Evolutionary conservation across 2,329 filamentous ascomycete species (phyloP), one percentile per base, ranked within the genome.

Genomic region (Colletotrichum noveboracense): DNA sequence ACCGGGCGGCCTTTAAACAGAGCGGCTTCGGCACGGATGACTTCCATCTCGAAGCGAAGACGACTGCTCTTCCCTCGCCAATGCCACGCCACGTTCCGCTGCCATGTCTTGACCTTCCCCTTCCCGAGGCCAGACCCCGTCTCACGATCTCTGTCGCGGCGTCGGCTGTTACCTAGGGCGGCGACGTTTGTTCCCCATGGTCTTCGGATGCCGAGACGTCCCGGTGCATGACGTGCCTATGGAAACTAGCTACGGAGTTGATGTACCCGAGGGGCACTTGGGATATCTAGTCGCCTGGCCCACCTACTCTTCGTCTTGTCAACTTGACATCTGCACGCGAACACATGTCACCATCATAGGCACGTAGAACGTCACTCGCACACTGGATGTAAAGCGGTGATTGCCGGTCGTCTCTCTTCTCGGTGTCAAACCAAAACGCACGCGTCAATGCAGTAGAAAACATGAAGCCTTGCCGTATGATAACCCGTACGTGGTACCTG

Each of bases 381-480:
- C n/a, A 62, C 14, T 43, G 14, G n/a, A 30, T 38, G 30, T 62
- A 62, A 56, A 24, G 64, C 55, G 34, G 58, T 58, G 62, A 30
- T 34, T 70, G 24, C 66, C 71, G 8, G 64, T 64, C 58, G 55
- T 75, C 73, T 71, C 70, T 77, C 70, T 77, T 77, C 58, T 70
- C 66, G 64, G 34, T 55, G 26, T 62, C 60, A 71, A 60, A 61
- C 67, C 66, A 36, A 52, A 60, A 70, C 75, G 68, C 65, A 73
- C 71, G 62, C 66, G 43, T 60, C 61, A 79, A 84, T 83, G 84
- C 81, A 82, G 30, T 75, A 75, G 64, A 73, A 68, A 85, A 82
- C 81, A 82, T 81, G 82, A 84, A 84, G 80, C 79, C 83, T 82
- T 83, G 80, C 80, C 82, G 81, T 82, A 81, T 80, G 79, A 82